These are phyloP conservation scores for Fusarium sp. DNA, from an alignment of 2,329 filamentous ascomycete species.

Conservation along the genomic window DNA sequence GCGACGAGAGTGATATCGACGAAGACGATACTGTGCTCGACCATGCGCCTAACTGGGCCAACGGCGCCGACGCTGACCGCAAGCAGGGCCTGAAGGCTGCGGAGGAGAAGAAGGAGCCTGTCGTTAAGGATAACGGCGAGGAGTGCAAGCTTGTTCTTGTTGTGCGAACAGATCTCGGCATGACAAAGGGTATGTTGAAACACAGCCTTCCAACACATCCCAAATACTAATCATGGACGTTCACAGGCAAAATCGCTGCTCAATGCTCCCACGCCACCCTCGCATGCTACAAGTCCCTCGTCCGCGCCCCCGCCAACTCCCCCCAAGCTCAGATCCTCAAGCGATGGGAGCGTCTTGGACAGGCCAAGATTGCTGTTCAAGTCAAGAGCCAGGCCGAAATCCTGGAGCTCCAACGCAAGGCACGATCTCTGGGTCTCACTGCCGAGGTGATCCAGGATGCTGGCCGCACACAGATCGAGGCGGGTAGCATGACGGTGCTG, in stretches of 20 bases:
- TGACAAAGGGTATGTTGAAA: slow-evolving; percentile 84
- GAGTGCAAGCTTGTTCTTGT: slow-evolving; percentile 96
- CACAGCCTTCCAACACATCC: accelerated
- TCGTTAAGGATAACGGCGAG: slow-evolving; percentile 63
- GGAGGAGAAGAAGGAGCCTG: slow-evolving; percentile 59
- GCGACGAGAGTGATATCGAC: slow-evolving; percentile 76
- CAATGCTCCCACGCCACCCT: slow-evolving; percentile 97
- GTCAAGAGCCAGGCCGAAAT: slow-evolving; percentile 88
- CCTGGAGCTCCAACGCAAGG: slow-evolving; percentile 78
- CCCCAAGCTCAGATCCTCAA: slow-evolving; percentile 73
- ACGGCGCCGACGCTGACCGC: slow-evolving; percentile 69
- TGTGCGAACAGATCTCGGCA: slow-evolving; percentile 92
- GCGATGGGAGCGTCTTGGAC: slow-evolving; percentile 87
- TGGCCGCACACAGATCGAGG: slow-evolving; percentile 96
- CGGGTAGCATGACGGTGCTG: slow-evolving; percentile 90
- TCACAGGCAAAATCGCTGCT: slow-evolving; percentile 91
- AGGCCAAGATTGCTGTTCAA: slow-evolving; percentile 95
- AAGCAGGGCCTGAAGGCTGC: slow-evolving; percentile 64
- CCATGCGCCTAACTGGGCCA: slow-evolving; percentile 76
- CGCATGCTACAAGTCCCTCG: slow-evolving; percentile 92
- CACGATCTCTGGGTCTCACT: slow-evolving; percentile 84
- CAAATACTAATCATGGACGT: background rate
- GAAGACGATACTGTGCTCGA: slow-evolving; percentile 70
- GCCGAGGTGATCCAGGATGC: slow-evolving; percentile 94
- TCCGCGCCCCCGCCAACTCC: slow-evolving; percentile 65